Base-by-base conservation (phyloP, 2,329 filamentous ascomycete species). In the Botrytis aclada region DNA sequence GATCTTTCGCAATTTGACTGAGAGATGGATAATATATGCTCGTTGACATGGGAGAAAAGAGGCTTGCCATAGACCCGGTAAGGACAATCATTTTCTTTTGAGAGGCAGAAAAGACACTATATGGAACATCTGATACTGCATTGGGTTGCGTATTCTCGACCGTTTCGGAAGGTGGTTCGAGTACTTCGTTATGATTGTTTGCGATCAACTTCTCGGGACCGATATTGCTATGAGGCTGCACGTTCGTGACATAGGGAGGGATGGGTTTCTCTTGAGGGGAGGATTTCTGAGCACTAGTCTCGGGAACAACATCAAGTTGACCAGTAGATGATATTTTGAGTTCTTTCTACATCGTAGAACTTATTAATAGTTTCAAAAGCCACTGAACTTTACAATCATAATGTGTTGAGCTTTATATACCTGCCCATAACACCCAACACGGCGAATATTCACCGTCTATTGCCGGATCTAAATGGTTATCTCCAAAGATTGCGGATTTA, bases 401-500 rank as follows among this genome's bases (percentile, higher is more conserved):
- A n/a, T 22, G 61, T 64, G n/a, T 29, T 43, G n/a, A 64, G 4
- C 16, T 29, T 63, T 63, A 41, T n/a, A 41, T 29, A 20, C 22
- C 37, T n/a, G 29, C 39, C 32, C 39, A 45, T n/a, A 22, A 51
- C 45, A 29, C 10, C 47, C 29, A 45, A 32, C 25, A 66, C 65
- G 65, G 65, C 10, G 25, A 69, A 54, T 18, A 9, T 34, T 54
- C 34, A 18, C 25, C 34, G 65, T 39, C 43, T 32, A 58, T 58
- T 22, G 25, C 65, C 65, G 47, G 37, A 69, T 56, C 58, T 58
- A 69, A 54, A 69, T 16, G 8, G 29, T 56, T 58, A 69, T 69
- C 65, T 69, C 25, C 47, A 69, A 56, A 41, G 37, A 29, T 69
- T 58, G n/a, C n/a, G n/a, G n/a, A n/a, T n/a, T n/a, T 54, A 66